These are phyloP conservation scores for Phytophthora sojae DNA, from an alignment of 352 stramenopile genomes.

Conservation along the genomic window DNA sequence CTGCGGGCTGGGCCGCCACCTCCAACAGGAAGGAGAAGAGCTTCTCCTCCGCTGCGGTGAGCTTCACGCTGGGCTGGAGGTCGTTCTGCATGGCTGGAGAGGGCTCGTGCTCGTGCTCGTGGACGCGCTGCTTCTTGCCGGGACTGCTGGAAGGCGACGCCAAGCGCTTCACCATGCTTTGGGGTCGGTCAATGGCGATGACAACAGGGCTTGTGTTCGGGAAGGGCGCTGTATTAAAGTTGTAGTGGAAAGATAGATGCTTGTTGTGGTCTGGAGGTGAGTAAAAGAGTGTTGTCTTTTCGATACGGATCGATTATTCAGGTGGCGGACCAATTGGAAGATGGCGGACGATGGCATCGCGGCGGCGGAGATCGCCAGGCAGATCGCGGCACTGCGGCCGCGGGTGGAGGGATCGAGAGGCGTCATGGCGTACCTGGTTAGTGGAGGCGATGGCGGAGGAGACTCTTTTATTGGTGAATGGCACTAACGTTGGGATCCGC, in stretches of 20 bases:
- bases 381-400: slow-evolving; percentile 47
- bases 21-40: slow-evolving; percentile 74
- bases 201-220: neutral
- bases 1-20: slow-evolving; percentile 60
- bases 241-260: too few relatives aligned
- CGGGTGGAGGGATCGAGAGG: slow-evolving; percentile 46
- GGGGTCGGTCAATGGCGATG: neutral
- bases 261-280: too few relatives aligned
- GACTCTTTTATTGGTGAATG: neutral
- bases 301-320: too few relatives aligned
- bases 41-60: slow-evolving; percentile 59
- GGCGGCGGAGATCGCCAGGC: slow-evolving; percentile 41
- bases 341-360: slow-evolving; percentile 38
- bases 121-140: slow-evolving; percentile 44
- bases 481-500: slow-evolving; percentile 7
- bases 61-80: slow-evolving; percentile 25
- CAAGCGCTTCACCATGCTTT: slow-evolving; percentile 38
- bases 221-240: neutral
- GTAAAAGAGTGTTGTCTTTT: too few relatives aligned
- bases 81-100: slow-evolving; percentile 8
- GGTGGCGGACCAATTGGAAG: neutral
- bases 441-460: slow-evolving; percentile 1
- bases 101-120: neutral
- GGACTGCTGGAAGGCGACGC: slow-evolving; percentile 12
- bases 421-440: slow-evolving; percentile 63